Percentiles rank a stretch among this genome's conserved stretches.
phyloP scores from a whole-genome alignment of 2,329 filamentous ascomycete genomes.

The Zarea fungicola region DNA sequence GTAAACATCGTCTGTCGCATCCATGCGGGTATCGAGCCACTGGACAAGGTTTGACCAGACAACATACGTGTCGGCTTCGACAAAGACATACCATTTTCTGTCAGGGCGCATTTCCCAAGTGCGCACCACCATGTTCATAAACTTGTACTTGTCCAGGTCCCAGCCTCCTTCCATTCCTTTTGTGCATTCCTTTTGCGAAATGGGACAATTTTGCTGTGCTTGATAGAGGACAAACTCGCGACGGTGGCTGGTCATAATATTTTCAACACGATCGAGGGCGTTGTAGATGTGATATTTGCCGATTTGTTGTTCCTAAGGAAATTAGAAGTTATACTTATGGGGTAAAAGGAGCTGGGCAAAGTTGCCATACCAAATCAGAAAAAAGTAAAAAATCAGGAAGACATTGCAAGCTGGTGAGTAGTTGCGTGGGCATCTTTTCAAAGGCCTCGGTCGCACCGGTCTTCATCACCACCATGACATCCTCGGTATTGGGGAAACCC shows the following conservation, averaged over 20 bases:
- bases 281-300: conserved; percentile 40
- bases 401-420: conserved; percentile 50
- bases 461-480: conserved; percentile 51
- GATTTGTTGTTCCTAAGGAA: conserved; percentile 41
- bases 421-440: conserved; percentile 49
- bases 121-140: conserved; percentile 52
- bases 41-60: conserved; percentile 49
- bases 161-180: conserved; percentile 34
- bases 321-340: not conserved
- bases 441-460: conserved; percentile 53
- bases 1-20: conserved; percentile 41
- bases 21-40: conserved; percentile 41
- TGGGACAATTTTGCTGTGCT: conserved; percentile 40
- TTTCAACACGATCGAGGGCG: conserved; percentile 34
- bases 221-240: conserved; percentile 43
- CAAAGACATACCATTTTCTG: conserved; percentile 55
- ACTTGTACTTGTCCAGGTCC: conserved; percentile 58
- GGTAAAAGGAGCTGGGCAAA: not conserved
- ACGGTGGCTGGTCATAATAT: conserved; percentile 31
- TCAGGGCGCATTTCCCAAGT: conserved; percentile 49
- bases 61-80: conserved; percentile 54
- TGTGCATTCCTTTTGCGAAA: conserved; percentile 41
- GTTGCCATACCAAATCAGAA: conserved; percentile 40
- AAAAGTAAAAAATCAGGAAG: conserved; percentile 53
- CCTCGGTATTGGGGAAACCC: conserved; percentile 37